Base-by-base conservation (phyloP, 2,329 filamentous ascomycete species). In the Ophiostoma novo-ulmi region DNA sequence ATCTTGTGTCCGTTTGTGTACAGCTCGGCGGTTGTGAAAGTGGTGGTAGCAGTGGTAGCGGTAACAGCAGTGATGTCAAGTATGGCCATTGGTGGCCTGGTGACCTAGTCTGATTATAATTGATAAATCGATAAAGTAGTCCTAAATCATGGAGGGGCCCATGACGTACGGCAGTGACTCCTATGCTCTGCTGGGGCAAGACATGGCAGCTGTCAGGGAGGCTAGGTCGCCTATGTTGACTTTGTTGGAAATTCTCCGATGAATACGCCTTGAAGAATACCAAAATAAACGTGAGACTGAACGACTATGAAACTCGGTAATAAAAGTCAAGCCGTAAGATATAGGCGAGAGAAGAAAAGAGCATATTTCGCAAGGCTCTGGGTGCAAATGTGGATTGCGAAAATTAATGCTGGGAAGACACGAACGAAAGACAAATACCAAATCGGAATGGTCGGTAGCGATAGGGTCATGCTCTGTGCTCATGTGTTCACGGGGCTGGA, bases 261-360 rank as follows among this genome's bases (percentile, higher is more conserved):
- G 26, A 31, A 17, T n/a, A 6, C 44, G 38, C 7, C 44, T 20
- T 48, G 17, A 20, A 20, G 17, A 58, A 58, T 11, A 58, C n/a
- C 2, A 26, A 26, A 35, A 36, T 63, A 63, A 26, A n/a, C 44
- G 14, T 63, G 5, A 63, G 58, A 35, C 26, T 35, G 58, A 11
- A 26, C 10, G 22, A 63, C n/a, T 17, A n/a, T 63, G 26, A 63
- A 63, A 35, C 58, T 63, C 26, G 58, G 44, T 11, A 48, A 48
- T 63, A 31, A 35, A 63, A 35, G n/a, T 58, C 22, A 35, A 35
- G 58, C 11, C 26, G 22, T 14, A 31, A 58, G 52, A 58, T 35
- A 63, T 63, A 63, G 58, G 58, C 58, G 58, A 35, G 58, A 63
- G 58, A 63, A 63, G 26, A 63, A 63, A 35, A 63, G 58, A 63